Evolutionary conservation across 2,329 filamentous ascomycete species (phyloP).

Genomic region (Cadophora gregata): DNA sequence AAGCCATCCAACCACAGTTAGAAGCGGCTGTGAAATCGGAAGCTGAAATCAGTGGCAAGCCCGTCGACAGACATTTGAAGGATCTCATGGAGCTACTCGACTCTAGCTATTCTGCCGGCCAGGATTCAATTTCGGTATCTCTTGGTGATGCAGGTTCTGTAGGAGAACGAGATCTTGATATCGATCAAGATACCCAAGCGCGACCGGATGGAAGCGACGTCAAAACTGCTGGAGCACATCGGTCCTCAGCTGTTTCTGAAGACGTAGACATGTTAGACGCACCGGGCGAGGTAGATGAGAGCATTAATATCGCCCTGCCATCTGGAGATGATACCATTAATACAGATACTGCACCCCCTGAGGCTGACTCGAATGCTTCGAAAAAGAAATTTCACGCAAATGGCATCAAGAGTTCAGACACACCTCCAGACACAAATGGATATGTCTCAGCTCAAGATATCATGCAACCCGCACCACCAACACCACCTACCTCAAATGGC

Average conservation of each 20-base stretch:
- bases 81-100: slow-evolving; percentile 79
- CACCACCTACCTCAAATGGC: slow-evolving; percentile 70
- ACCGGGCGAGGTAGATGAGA: slow-evolving; percentile 32
- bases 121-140: slow-evolving; percentile 50
- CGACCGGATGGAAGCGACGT: slow-evolving; percentile 24
- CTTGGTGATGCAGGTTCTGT: slow-evolving; percentile 49
- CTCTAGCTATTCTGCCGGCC: slow-evolving; percentile 60
- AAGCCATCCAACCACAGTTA: slow-evolving; percentile 77
- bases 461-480: slow-evolving; percentile 55
- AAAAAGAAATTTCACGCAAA: slow-evolving; percentile 39
- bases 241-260: slow-evolving; percentile 28
- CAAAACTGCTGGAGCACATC: slow-evolving; percentile 21
- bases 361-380: slow-evolving; percentile 35
- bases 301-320: slow-evolving; percentile 19
- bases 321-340: slow-evolving; percentile 32
- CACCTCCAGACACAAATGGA: slow-evolving; percentile 56
- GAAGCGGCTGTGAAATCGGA: slow-evolving; percentile 81
- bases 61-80: slow-evolving; percentile 71
- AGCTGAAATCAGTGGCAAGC: slow-evolving; percentile 75
- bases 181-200: slow-evolving; percentile 32
- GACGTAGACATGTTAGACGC: slow-evolving; percentile 47
- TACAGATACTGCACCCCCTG: slow-evolving; percentile 21
- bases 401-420: slow-evolving; percentile 45
- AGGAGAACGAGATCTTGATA: slow-evolving; percentile 50
- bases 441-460: slow-evolving; percentile 44